Evolutionary conservation across 192 early-diverging fungal genomes (phyloP).

Genomic region (Coemansia erecta): DNA sequence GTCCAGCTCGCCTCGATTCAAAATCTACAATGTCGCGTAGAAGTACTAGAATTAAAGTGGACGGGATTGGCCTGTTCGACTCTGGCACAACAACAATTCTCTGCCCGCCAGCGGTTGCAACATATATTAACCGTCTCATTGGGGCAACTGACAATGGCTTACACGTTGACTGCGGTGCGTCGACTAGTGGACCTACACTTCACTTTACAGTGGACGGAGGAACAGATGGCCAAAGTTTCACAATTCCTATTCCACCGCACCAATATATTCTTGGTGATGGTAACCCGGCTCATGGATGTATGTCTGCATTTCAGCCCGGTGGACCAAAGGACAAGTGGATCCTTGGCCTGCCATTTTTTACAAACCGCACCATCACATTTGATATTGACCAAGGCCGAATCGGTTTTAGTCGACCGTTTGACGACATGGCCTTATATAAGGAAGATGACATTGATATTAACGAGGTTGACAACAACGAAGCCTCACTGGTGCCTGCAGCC

Average conservation of each 20-base stretch:
- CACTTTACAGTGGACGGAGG: conserved; percentile 18
- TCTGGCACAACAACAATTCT: conserved; percentile 49
- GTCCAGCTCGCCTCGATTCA: too few relatives aligned
- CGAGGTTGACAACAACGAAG: neutral
- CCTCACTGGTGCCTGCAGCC: neutral
- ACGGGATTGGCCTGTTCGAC: conserved; percentile 33
- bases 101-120: conserved; percentile 29
- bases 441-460: neutral
- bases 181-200: conserved; percentile 37
- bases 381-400: conserved; percentile 43
- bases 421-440: conserved; percentile 2
- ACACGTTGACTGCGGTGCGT: conserved; percentile 30
- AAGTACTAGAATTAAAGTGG: conserved; percentile 6
- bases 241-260: conserved; percentile 25
- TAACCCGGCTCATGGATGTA: conserved; percentile 34
- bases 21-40: neutral
- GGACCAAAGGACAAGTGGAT: conserved; percentile 46
- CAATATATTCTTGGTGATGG: conserved; percentile 47
- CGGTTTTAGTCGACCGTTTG: conserved; percentile 20
- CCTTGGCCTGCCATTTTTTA: conserved; percentile 45
- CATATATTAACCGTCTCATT: conserved; percentile 44
- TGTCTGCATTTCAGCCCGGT: conserved; percentile 51
- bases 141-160: conserved; percentile 43
- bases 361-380: conserved; percentile 41
- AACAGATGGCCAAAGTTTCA: neutral